Percentiles rank a stretch among this genome's conserved stretches.
phyloP scores from a whole-genome alignment of 2,329 filamentous ascomycete species.

The Fusarium circinatum region DNA sequence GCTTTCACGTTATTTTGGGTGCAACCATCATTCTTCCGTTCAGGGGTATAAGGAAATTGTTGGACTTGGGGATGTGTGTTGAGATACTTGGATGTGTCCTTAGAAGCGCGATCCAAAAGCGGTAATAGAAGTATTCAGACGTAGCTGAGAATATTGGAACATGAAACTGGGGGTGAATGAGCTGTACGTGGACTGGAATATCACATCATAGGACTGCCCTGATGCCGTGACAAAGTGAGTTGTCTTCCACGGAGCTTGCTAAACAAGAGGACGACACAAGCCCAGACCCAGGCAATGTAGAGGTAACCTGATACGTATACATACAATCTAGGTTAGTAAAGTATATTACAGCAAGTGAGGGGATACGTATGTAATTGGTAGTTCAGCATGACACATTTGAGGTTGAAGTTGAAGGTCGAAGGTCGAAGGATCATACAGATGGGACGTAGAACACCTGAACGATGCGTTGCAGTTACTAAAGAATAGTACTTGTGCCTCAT shows the following conservation, averaged over 20 bases:
- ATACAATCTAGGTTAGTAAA: not conserved
- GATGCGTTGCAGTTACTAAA: not conserved
- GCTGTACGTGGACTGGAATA: not conserved
- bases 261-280: not conserved
- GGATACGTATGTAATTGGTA: not conserved
- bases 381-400: not conserved
- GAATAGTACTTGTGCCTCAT: too few species aligned
- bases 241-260: not conserved
- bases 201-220: not conserved
- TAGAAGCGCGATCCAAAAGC: not conserved
- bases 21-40: not conserved
- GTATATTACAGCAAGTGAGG: not conserved
- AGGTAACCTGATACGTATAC: not conserved
- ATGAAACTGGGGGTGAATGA: not conserved
- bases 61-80: constrained; percentile 4
- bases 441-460: not conserved
- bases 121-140: not conserved
- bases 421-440: not conserved
- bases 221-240: not conserved
- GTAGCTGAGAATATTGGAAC: not conserved
- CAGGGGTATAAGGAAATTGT: not conserved
- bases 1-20: constrained; percentile 2
- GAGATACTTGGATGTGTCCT: constrained; percentile 5
- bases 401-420: not conserved
- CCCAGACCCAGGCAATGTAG: not conserved